Conservation (phyloP, 371 early-diverging fungal genomes). For the Zychaea mexicana region DNA sequence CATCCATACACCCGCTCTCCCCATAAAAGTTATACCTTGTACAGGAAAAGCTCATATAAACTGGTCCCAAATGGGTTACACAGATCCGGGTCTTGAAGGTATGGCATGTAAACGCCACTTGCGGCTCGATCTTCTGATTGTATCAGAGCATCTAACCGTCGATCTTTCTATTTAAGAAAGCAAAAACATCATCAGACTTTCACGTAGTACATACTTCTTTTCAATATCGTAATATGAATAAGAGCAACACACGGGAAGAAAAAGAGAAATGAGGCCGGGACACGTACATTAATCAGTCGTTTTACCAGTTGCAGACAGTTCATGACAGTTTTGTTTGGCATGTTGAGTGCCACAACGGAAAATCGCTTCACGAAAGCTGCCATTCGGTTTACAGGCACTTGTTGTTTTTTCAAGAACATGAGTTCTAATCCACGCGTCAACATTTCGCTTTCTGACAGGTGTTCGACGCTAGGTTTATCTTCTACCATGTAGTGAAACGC, state of each 20-base stretch:
- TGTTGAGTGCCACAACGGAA: constrained; percentile 53
- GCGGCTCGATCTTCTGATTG: constrained; percentile 82
- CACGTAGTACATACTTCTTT: neutral
- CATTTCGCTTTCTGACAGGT: constrained; percentile 75
- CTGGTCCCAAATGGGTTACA: constrained; percentile 92
- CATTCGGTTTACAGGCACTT: constrained; percentile 70
- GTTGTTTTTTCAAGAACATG: constrained; percentile 77
- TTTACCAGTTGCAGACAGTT: constrained; percentile 38
- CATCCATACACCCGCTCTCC: too few species aligned
- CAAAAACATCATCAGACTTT: neutral
- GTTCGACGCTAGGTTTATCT: constrained; percentile 39
- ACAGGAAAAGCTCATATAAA: constrained; percentile 80
- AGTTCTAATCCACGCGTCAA: constrained; percentile 78
- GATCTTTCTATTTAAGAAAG: constrained; percentile 52
- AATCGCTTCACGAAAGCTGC: constrained; percentile 75
- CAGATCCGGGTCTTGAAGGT: constrained; percentile 90
- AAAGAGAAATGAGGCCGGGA: too few species aligned
- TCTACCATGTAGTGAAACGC: constrained; percentile 68
- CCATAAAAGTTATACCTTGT: constrained; percentile 58
- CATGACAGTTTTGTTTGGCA: constrained; percentile 46
- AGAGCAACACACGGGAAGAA: too few species aligned
- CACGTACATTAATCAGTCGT: constrained; percentile 35
- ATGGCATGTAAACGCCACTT: constrained; percentile 77
- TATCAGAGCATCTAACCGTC: constrained; percentile 78
- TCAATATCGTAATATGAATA: neutral